Evolutionary conservation across 208 protist genomes (phyloP), one percentile per base, ranked within the genome.

Genomic region (Acanthamoeba pearcei): DNA sequence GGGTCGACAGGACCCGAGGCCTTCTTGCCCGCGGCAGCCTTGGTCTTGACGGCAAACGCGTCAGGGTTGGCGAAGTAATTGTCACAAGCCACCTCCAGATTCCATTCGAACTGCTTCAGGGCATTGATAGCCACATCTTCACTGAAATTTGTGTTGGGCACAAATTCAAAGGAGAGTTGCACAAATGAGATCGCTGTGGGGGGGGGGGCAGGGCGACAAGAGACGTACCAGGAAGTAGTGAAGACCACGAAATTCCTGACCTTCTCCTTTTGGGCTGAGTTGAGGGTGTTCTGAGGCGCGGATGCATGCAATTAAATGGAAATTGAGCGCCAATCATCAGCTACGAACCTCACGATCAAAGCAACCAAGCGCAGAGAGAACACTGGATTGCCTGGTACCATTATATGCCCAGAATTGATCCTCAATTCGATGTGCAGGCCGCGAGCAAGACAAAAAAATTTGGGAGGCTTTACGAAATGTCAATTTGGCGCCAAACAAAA

Each of bases 211-310:
- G 49, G n/a, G n/a, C n/a, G 24, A 17, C 19, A 12, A 4, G 5
- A 53, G 35, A 38, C 38, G 38, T 32, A 88, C 80, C 80, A 60
- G 6, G 80, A 66, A 38, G 24, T 51, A 8, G 93, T 80, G 62
- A 95, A 80, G n/a, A 86, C 57, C 55, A 72, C 42, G 76, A 95
- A 95, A 42, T 93, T 53, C 55, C 68, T 49, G 17, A 92, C 93
- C 27, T 62, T 53, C 29, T 93, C 82, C 66, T 80, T 68, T 83
- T 95, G 93, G 3, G 38, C 55, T n/a, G 74, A 49, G 62, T 83
- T 94, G 42, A 94, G 66, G 12, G 80, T 22, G 29, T 88, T 88
- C 80, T 88, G 8, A 13, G 46, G 46, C 46, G 46, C 35, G 35
- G n/a, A n/a, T 29, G 60, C 62, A 80, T 38, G 15, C 62, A 68